A percentile compares a stretch with the other conserved stretches of the same genome.
These are phyloP conservation scores for Colletotrichum navitas DNA, from an alignment of 2,329 filamentous ascomycete genomes.

Conservation along the genomic window DNA sequence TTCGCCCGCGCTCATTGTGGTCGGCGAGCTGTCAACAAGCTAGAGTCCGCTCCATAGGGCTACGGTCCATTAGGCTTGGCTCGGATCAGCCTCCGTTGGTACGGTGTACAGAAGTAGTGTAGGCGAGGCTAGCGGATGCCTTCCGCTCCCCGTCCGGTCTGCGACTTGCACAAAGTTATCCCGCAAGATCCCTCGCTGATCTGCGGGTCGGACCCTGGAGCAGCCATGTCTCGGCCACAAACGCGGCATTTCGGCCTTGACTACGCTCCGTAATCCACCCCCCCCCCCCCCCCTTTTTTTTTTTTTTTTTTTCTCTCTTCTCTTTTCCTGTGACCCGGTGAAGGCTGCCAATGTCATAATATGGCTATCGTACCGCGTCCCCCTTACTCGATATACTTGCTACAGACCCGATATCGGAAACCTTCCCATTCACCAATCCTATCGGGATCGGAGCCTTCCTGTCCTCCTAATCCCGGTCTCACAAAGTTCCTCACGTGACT, in stretches of 20 bases:
- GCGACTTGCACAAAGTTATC: slow-evolving; percentile 34
- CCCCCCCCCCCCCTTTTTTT: slow-evolving; percentile 3
- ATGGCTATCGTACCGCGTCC: background rate
- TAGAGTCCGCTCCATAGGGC: background rate
- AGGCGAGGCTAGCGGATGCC: slow-evolving; percentile 26
- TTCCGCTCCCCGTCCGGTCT: slow-evolving; percentile 26
- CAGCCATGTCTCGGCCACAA: slow-evolving; percentile 32
- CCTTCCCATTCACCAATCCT: background rate
- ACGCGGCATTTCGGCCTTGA: slow-evolving; percentile 41
- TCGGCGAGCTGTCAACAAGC: slow-evolving; percentile 10
- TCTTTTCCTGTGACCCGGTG: background rate
- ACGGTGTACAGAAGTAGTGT: slow-evolving; percentile 4
- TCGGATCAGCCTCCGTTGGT: slow-evolving; percentile 36
- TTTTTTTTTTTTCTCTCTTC: background rate
- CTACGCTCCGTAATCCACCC: slow-evolving; percentile 17
- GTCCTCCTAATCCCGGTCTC: slow-evolving; percentile 23
- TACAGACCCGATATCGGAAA: too few relatives aligned
- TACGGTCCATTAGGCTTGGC: slow-evolving; percentile 21
- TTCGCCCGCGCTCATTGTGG: slow-evolving; percentile 11
- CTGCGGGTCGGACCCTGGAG: background rate
- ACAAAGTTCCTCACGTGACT: slow-evolving; percentile 28
- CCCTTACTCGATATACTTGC: slow-evolving; percentile 16
- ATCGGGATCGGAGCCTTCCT: slow-evolving; percentile 20
- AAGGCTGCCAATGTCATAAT: background rate
- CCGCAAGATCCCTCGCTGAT: slow-evolving; percentile 27